Base-by-base conservation (phyloP, 2,329 filamentous ascomycete species). In the Fulvia fulva region DNA sequence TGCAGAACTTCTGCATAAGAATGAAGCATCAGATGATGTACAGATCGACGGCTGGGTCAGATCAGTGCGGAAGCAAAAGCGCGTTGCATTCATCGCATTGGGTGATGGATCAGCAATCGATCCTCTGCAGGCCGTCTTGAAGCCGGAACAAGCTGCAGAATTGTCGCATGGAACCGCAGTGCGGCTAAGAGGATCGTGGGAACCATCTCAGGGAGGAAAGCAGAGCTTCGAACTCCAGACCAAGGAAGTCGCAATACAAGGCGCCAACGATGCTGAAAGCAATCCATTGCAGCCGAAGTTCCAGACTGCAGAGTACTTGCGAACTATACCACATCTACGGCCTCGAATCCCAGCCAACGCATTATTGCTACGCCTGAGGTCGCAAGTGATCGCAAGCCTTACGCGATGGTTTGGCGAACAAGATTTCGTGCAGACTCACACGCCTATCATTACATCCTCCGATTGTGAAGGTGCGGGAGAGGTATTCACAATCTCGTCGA, bases 261-360 rank as follows among this genome's bases (percentile, higher is more conserved):
- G 93, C 47, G 78, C 84, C 43, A 89, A 91, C 53, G 87, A 97
- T 77, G 82, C 91, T 65, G 84, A 97, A 89, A 89, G 87, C 62
- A 96, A 90, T 71, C 94, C 94, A 2, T 85, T 99, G 23, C 94
- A 99, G 76, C 96, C 96, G 76, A 97, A 97, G 76, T 96, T 94
- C 67, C 92, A 97, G 67, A 90, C 87, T 5, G 80, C 88, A 52
- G 93, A 97, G 71, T 97, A 88, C 73, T 83, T 99, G 61, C 88
- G 94, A 58, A 89, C 88, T 12, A 82, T 96, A 53, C 91, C 93
- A 51, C 94, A 99, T 76, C 81, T 99, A 59, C 88, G 94, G 58
- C 78, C 89, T 63, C 88, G 93, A 67, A 86, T 90, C 19, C 89
- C 90, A 0, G 83, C 90, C 71, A 92, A 96, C 74, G 84, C 91